Evolutionary conservation across 192 early-diverging fungal genomes (phyloP).

Genomic region (Cladochytrium replicatum): DNA sequence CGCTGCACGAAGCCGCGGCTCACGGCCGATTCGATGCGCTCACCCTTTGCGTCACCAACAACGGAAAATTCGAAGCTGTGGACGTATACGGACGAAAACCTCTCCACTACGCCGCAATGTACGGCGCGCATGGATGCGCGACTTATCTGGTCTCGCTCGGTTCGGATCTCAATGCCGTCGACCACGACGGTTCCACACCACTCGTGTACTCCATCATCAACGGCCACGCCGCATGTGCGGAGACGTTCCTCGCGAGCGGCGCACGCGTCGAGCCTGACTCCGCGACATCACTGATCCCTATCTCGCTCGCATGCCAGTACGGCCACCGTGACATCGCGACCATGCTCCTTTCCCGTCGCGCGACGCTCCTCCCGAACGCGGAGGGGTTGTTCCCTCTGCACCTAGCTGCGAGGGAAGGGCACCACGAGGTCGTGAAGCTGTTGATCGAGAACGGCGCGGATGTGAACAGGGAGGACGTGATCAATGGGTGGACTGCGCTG

Average conservation of each 20-base stretch:
- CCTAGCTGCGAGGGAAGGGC: constrained; percentile 77
- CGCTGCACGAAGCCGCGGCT: constrained; percentile 83
- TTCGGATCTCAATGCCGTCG: constrained; percentile 47
- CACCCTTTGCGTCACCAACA: constrained; percentile 35
- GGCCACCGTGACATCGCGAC: constrained; percentile 79
- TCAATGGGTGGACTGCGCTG: constrained; percentile 93
- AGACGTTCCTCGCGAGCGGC: constrained; percentile 59
- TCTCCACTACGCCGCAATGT: constrained; percentile 90
- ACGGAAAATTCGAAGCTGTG: constrained; percentile 19
- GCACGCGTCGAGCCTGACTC: constrained; percentile 51
- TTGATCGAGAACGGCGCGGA: constrained; percentile 64
- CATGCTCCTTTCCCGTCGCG: constrained; percentile 67
- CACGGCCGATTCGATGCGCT: constrained; percentile 63
- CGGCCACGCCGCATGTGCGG: constrained; percentile 66
- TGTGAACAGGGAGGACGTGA: constrained; percentile 75
- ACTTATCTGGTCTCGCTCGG: constrained; percentile 20
- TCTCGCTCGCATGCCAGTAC: constrained; percentile 85
- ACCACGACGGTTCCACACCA: constrained; percentile 85
- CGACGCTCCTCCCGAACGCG: constrained; percentile 59
- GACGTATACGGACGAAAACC: constrained; percentile 88
- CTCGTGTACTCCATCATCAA: constrained; percentile 79
- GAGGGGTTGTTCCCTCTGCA: constrained; percentile 86
- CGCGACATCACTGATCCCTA: constrained; percentile 54
- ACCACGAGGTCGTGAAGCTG: constrained; percentile 54
- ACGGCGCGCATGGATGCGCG: constrained; percentile 56